These are phyloP conservation scores for Wickerhamiella bombiphila DNA, from an alignment of 805 yeast genomes.

Conservation along the genomic window DNA sequence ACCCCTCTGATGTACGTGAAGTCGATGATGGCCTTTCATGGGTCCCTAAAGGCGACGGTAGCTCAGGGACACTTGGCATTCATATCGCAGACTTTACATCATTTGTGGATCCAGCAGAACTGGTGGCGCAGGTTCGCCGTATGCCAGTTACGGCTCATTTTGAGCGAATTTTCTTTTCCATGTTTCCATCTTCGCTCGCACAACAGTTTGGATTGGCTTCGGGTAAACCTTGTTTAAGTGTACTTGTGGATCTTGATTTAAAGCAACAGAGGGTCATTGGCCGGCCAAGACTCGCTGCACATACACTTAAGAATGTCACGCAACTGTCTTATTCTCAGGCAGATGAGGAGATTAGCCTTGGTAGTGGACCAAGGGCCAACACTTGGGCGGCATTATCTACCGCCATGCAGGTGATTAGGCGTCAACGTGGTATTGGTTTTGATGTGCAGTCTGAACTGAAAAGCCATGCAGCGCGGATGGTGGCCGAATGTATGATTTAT, in stretches of 20 bases:
- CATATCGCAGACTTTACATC: slow-evolving; percentile 87
- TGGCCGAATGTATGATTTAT: slow-evolving; percentile 1
- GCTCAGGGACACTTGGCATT: slow-evolving; percentile 33
- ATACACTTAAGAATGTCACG: slow-evolving; percentile 33
- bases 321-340: slow-evolving; percentile 50
- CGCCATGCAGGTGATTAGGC: neutral
- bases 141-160: slow-evolving; percentile 57
- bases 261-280: slow-evolving; percentile 11
- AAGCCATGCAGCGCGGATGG: neutral
- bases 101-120: slow-evolving; percentile 25
- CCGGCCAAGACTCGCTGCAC: slow-evolving; percentile 21
- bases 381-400: neutral
- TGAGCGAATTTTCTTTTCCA: slow-evolving; percentile 48
- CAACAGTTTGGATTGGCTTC: slow-evolving; percentile 20
- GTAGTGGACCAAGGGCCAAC: neutral
- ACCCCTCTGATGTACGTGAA: slow-evolving; percentile 65
- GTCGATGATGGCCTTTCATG: slow-evolving; percentile 82
- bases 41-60: neutral
- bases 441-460: neutral
- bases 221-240: slow-evolving; percentile 23
- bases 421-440: neutral
- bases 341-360: slow-evolving; percentile 37
- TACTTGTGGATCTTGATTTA: slow-evolving; percentile 26
- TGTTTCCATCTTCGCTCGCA: slow-evolving; percentile 52
- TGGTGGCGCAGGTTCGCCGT: slow-evolving; percentile 43